Base-by-base conservation (phyloP, 805 yeast genomes). In the Wickerhamomyces xylosicus region DNA sequence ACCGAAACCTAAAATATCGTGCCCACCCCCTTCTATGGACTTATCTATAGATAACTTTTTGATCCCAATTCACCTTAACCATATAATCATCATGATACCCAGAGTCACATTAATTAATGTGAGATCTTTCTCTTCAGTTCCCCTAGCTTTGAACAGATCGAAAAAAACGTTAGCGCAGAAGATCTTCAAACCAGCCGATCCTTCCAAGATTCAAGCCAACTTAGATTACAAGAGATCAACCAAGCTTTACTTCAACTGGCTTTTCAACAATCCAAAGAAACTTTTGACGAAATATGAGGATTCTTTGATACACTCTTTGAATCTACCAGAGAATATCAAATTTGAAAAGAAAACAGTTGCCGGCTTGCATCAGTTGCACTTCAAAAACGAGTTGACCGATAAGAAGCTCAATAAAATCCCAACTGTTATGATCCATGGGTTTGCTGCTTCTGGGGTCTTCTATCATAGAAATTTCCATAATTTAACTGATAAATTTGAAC, bases 391-490 rank as follows among this genome's bases (percentile, higher is more conserved):
- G 15, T 16, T 11, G 5, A 15, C 6, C 2, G 28, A 33, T 5
- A 39, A 31, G 1, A 34, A 46, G 5, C 33, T 34, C 4, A 48
- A 61, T 10, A 37, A 38, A 2, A 53, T 57, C 2, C 70, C 71
- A 2, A 56, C 67, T 3, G 45, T 92, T 2, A 58, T 90, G 44
- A 61, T 92, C 4, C 98, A 90, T 58, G 98, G 98, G 0, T 87
- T 86, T 54, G 96, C 95, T 2, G 95, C 97, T 0, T 85, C 95
- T 1, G 71, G 87, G 13, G 90, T 94, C 19, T 77, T 86, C 39
- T 90, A 77, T 49, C 72, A 79, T 51, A 74, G 80, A 44, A 90
- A 85, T 53, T 74, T 85, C 46, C 72, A 71, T 35, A 65, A 58
- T 0, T 57, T 81, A 36, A 54, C 72, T 3, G 52, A 43, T 37